phyloP scores from a whole-genome alignment of 2,329 filamentous ascomycete species.

The Pseudogymnoascus sp. region DNA sequence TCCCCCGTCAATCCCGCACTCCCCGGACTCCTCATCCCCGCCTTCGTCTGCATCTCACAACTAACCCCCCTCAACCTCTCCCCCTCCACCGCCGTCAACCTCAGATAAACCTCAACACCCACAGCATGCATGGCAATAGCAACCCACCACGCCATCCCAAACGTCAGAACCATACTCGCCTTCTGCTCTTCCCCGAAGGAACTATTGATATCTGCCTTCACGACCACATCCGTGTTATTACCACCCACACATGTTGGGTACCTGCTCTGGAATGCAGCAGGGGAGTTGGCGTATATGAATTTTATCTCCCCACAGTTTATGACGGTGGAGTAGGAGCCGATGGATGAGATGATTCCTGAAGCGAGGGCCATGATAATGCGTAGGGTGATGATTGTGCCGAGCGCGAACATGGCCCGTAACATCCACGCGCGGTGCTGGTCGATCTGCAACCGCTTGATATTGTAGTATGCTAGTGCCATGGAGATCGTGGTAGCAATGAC shows the following conservation, averaged over 20 bases:
- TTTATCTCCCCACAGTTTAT: slow-evolving; percentile 45
- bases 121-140: slow-evolving; percentile 46
- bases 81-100: slow-evolving; percentile 47
- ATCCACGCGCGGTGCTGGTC: slow-evolving; percentile 61
- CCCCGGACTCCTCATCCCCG: slow-evolving; percentile 45
- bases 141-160: slow-evolving; percentile 50
- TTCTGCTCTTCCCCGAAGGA: slow-evolving; percentile 30
- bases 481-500: slow-evolving; percentile 40
- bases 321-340: slow-evolving; percentile 33
- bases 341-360: slow-evolving; percentile 35
- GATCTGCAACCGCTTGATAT: slow-evolving; percentile 55
- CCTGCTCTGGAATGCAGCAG: slow-evolving; percentile 24
- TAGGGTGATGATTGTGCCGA: slow-evolving; percentile 47
- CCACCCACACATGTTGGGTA: slow-evolving; percentile 41
- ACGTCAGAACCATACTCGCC: slow-evolving; percentile 41
- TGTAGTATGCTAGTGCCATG: slow-evolving; percentile 45
- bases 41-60: slow-evolving; percentile 50
- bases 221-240: slow-evolving; percentile 29
- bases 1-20: slow-evolving; percentile 41
- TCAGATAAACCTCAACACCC: slow-evolving; percentile 45
- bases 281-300: slow-evolving; percentile 32
- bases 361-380: slow-evolving; percentile 43
- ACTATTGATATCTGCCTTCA: slow-evolving; percentile 28
- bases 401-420: slow-evolving; percentile 49
- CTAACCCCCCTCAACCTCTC: slow-evolving; percentile 50